Evolutionary conservation across 73 alveolate genomes (phyloP).

Genomic region (Paramecium biaurelia): DNA sequence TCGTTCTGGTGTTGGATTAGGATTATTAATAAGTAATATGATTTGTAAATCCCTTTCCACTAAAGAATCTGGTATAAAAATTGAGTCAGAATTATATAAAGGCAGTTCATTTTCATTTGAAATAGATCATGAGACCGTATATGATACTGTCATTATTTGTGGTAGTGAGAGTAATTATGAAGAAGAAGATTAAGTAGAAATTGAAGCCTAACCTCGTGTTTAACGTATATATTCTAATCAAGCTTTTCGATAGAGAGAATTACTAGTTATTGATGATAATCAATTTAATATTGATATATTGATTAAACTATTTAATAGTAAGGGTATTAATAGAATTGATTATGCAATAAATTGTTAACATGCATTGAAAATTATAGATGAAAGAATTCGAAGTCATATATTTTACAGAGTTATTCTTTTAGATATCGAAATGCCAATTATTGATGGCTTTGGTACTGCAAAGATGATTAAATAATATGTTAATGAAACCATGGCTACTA

Average conservation of each 20-base stretch:
- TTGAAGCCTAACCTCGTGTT: not conserved
- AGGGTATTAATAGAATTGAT: not conserved
- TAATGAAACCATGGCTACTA: not conserved
- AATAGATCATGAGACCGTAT: not conserved
- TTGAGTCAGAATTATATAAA: not conserved
- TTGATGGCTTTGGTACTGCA: constrained; percentile 14
- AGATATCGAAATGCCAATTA: constrained; percentile 37
- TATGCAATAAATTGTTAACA: constrained; percentile 34
- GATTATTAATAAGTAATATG: constrained; percentile 53
- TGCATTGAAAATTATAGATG: not conserved
- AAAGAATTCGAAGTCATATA: not conserved
- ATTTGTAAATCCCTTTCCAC: constrained; percentile 7
- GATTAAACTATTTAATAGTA: not conserved
- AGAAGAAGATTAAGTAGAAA: not conserved
- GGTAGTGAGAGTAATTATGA: not conserved
- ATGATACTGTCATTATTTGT: not conserved
- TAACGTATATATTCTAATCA: not conserved
- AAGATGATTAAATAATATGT: not conserved
- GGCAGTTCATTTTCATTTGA: constrained; percentile 30
- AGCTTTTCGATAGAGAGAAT: not conserved
- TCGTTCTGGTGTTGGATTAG: constrained; percentile 64
- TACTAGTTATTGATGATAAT: constrained; percentile 17
- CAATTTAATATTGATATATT: not conserved
- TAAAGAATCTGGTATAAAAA: not conserved
- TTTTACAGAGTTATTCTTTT: not conserved